Conservation (phyloP, 1,284 basidiomycete species). For the Trametes pubescens region DNA sequence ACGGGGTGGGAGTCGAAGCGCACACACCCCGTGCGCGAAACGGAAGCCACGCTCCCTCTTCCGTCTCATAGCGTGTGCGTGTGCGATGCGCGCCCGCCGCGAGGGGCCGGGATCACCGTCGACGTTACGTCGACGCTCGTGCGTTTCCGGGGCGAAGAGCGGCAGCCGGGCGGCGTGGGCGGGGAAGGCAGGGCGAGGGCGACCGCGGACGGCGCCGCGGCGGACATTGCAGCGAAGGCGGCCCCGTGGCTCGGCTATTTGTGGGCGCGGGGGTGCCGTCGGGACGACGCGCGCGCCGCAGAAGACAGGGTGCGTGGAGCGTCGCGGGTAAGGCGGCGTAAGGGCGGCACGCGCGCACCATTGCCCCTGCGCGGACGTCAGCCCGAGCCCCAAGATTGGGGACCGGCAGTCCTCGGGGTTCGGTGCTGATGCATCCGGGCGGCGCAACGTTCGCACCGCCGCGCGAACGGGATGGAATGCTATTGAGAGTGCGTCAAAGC, state of each 20-base stretch:
- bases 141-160: conserved; percentile 1
- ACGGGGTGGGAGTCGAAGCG: conserved; percentile 7
- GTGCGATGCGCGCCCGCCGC: conserved; percentile 15
- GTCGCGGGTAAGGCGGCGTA: conserved; percentile 30
- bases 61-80: not conserved
- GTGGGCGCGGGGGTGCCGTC: conserved; percentile 20
- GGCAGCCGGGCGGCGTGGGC: conserved; percentile 1
- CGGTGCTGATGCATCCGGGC: conserved; percentile 11
- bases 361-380: not conserved
- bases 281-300: conserved; percentile 12
- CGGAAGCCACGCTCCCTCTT: not conserved
- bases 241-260: conserved; percentile 24
- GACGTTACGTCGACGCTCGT: not conserved
- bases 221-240: conserved; percentile 23
- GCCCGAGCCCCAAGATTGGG: not conserved
- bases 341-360: conserved; percentile 15
- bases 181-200: conserved; percentile 10
- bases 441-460: conserved; percentile 16
- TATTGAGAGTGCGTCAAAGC: conserved; percentile 3
- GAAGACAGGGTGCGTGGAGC: conserved; percentile 20
- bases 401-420: conserved; percentile 11
- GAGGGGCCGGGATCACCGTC: conserved; percentile 19
- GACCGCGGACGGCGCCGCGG: conserved; percentile 16
- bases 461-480: conserved; percentile 12
- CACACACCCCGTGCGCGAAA: not conserved